Evolutionary conservation across 2,329 filamentous ascomycete genomes (phyloP).

Genomic region (Hypoxylon sp.): DNA sequence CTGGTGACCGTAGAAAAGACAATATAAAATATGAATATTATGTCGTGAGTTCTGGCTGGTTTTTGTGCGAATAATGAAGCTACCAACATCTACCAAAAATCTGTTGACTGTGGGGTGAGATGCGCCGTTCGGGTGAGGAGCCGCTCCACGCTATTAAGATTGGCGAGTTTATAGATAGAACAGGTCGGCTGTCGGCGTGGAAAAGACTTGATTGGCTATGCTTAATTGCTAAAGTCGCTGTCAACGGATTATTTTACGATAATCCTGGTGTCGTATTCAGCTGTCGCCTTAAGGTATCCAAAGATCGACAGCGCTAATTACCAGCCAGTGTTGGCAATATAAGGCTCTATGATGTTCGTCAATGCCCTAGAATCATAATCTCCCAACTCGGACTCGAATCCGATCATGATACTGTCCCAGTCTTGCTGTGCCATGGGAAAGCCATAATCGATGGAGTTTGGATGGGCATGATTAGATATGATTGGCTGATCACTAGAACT

Average conservation of each 20-base stretch:
- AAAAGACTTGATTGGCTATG: neutral
- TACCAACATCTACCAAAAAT: constrained; percentile 10
- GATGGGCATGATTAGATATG: constrained; percentile 6
- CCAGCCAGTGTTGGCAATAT: constrained; percentile 47
- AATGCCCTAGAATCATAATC: constrained; percentile 47
- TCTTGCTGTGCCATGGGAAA: constrained; percentile 51
- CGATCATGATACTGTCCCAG: constrained; percentile 50
- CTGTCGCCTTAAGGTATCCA: neutral
- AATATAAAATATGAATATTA: neutral
- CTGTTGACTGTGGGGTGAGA: constrained; percentile 3
- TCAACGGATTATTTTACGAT: neutral
- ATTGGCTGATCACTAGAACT: neutral
- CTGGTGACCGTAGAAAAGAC: neutral
- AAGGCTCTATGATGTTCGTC: constrained; percentile 50
- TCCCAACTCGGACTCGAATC: constrained; percentile 48
- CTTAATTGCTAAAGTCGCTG: neutral
- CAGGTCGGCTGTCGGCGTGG: constrained; percentile 1
- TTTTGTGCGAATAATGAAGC: neutral
- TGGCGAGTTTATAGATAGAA: constrained; percentile 8
- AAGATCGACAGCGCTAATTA: constrained; percentile 22
- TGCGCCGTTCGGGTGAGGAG: neutral
- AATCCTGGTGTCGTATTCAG: constrained; percentile 1
- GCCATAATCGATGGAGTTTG: constrained; percentile 35
- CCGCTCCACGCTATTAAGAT: neutral
- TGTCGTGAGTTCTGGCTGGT: neutral